Evolutionary conservation across 495 filamentous ascomycete genomes (phyloP), one percentile per base, ranked within the genome.

Genomic region (Trichoderma gamsii): DNA sequence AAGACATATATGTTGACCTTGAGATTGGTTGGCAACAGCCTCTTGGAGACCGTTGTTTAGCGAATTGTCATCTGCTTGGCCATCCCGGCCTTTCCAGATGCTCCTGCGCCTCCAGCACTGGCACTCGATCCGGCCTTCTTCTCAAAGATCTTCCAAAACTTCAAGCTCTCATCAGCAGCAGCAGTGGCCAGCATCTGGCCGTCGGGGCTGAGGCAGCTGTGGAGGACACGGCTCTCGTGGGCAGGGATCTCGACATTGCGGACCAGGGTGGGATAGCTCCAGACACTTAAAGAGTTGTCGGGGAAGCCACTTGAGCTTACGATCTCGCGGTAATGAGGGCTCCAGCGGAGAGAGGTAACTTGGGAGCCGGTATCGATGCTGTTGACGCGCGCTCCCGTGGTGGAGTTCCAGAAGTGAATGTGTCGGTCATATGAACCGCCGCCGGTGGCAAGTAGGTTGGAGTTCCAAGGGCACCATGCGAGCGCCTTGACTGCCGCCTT

Each of bases 61-160:
- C 94, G 91, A 77, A 98, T 98, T 65, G 95, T 98, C 92, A 97
- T 96, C 77, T 92, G 91, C 86, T 97, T 97, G 73, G 85, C 86
- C 85, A 97, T 89, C 70, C 90, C 88, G 18, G 83, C 84, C 80
- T 85, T 86, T 70, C 64, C 69, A 9, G 80, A 80, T 15, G 81
- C 68, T 12, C 85, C 87, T 63, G 80, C 76, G 72, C 89, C 90
- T 68, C 84, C 84, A 23, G 83, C 82, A 46, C 88, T 82, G 16
- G 80, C 72, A 49, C 86, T 76, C 15, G 86, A 80, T 38, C 92
- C 94, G 27, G 92, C 79, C 84, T 97, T 97, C 86, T 96, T 97
- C 85, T 99, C 95, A 72, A 99, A 99, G 71, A 98, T 80, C 88
- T 98, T 99, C 95, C 95, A 99, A 85, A 99, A 99, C 79, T 99